Evolutionary conservation across 306 rosid species (phyloP).

Genomic region (Rosa chinensis): DNA sequence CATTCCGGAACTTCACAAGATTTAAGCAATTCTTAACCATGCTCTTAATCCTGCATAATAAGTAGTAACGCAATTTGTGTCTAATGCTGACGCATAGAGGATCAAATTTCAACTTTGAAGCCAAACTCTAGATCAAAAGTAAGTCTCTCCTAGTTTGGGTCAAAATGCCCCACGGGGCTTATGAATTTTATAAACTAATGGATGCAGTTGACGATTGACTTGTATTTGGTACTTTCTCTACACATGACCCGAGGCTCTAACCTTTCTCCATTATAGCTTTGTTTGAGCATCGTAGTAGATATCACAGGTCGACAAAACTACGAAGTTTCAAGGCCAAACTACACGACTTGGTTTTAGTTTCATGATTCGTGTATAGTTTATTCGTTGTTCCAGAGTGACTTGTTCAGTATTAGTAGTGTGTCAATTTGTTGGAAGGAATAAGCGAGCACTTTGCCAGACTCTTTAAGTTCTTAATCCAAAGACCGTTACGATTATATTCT

Average conservation of each 20-base stretch:
- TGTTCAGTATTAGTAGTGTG: not conserved
- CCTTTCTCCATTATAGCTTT: not conserved
- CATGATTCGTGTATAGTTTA: not conserved
- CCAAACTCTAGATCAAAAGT: not conserved
- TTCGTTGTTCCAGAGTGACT: not conserved
- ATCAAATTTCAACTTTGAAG: not conserved
- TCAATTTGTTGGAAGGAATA: not conserved
- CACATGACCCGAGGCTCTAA: conserved; percentile 5
- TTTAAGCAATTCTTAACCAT: no score
- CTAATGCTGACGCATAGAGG: no score
- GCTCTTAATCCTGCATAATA: no score
- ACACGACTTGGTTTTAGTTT: not conserved
- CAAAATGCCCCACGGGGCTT: conserved; percentile 12
- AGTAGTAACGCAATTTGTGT: no score
- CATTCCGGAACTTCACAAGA: no score
- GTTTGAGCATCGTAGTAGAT: not conserved
- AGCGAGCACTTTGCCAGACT: not conserved
- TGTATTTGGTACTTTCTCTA: conserved; percentile 7
- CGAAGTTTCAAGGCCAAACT: not conserved
- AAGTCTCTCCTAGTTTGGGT: not conserved
- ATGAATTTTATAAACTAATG: not conserved
- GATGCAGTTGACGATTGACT: conserved; percentile 33
- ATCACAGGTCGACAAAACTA: not conserved
- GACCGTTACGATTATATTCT: no score
- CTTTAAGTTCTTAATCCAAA: no score